A percentile compares a stretch with the other conserved stretches of the same genome.
These are phyloP conservation scores for Trametes hirsuta DNA, from an alignment of 1,284 basidiomycete species.

Conservation along the genomic window DNA sequence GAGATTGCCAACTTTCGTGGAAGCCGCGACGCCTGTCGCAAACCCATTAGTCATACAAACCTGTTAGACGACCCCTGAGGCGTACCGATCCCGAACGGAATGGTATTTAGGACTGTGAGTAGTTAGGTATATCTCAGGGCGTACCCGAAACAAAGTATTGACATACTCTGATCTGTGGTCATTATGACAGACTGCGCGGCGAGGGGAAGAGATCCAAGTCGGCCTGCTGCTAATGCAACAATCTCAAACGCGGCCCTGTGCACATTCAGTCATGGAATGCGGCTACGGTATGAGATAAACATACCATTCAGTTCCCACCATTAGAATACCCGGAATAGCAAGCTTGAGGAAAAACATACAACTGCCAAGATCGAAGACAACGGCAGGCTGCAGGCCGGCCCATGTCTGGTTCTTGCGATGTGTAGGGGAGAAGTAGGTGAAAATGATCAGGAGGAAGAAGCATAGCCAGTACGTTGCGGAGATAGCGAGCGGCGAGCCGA, in stretches of 20 bases:
- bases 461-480: constrained; percentile 73
- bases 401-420: constrained; percentile 64
- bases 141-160: background rate
- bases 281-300: constrained; percentile 9
- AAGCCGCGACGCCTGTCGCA: constrained; percentile 60
- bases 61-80: background rate
- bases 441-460: constrained; percentile 55
- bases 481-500: constrained; percentile 68
- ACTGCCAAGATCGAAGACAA: constrained; percentile 51
- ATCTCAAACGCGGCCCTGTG: constrained; percentile 79
- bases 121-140: background rate
- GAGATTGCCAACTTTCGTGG: constrained; percentile 73
- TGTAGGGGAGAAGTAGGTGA: constrained; percentile 51
- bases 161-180: constrained; percentile 78
- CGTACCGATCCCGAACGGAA: constrained; percentile 67
- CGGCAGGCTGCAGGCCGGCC: constrained; percentile 56
- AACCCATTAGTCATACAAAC: background rate
- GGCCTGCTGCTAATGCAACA: constrained; percentile 75
- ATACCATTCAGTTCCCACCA: constrained; percentile 81
- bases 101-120: constrained; percentile 59
- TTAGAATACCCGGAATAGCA: constrained; percentile 73
- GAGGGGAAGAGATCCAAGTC: constrained; percentile 64
- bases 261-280: background rate
- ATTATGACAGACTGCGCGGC: constrained; percentile 81
- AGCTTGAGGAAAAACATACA: constrained; percentile 62